phyloP scores from a whole-genome alignment of 768 basidiomycete species.

The Suillus subalutaceus region DNA sequence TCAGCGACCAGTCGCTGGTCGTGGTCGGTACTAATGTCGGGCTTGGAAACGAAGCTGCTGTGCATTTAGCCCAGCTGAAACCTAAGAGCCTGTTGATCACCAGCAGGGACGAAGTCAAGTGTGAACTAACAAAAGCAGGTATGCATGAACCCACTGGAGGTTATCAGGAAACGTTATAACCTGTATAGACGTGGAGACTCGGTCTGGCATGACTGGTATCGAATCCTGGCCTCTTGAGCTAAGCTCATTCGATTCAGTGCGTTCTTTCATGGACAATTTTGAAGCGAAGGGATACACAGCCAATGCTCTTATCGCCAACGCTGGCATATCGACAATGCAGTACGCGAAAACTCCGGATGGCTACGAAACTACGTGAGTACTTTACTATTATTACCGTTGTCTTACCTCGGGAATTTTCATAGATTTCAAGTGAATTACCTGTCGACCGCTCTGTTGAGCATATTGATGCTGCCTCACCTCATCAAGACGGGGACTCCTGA shows the following conservation, averaged over 20 bases:
- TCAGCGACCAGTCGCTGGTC: slow-evolving; percentile 27
- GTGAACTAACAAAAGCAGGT: slow-evolving; percentile 24
- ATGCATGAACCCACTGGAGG: neutral
- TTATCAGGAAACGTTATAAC: neutral
- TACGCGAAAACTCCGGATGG: slow-evolving; percentile 36
- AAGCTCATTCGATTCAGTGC: slow-evolving; percentile 35
- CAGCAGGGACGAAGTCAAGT: slow-evolving; percentile 25
- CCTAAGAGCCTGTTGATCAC: slow-evolving; percentile 29
- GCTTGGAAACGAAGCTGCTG: slow-evolving; percentile 33
- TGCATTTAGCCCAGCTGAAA: slow-evolving; percentile 28
- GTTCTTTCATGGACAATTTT: slow-evolving; percentile 31
- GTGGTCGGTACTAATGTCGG: slow-evolving; percentile 32
- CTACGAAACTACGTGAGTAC: slow-evolving; percentile 38
- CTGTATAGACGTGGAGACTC: slow-evolving; percentile 23
- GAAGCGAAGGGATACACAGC: slow-evolving; percentile 30
- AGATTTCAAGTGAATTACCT: slow-evolving; percentile 42
- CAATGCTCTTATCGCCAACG: slow-evolving; percentile 36
- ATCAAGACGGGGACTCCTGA: slow-evolving; percentile 28
- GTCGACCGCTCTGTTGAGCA: slow-evolving; percentile 36
- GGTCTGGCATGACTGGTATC: slow-evolving; percentile 11
- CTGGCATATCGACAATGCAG: slow-evolving; percentile 20
- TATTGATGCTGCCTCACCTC: slow-evolving; percentile 39
- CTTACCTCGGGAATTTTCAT: neutral
- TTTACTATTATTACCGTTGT: neutral
- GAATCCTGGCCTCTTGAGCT: slow-evolving; percentile 40